Conservation (phyloP, 2,329 filamentous ascomycete species). For the Phyllosticta paracitricarpa region DNA sequence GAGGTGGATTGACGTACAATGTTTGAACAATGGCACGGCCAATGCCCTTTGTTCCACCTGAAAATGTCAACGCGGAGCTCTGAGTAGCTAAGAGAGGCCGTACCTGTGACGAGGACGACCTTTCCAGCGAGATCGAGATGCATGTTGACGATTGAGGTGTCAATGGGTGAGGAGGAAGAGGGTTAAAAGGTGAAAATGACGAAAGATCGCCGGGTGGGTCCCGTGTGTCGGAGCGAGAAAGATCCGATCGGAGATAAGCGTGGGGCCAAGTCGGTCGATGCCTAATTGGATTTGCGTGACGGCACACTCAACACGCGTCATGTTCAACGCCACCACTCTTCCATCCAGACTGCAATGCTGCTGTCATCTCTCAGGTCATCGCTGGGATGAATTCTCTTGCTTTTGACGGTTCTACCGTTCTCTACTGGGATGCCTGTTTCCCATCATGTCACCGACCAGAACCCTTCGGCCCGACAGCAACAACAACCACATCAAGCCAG, state of each 20-base stretch:
- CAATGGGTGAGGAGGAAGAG: not conserved
- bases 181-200: not conserved
- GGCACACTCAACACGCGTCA: not conserved
- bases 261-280: not conserved
- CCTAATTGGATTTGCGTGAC: not conserved
- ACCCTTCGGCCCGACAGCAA: not conserved
- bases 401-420: not conserved
- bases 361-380: not conserved
- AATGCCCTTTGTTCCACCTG: slow-evolving; percentile 25
- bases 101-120: slow-evolving; percentile 26
- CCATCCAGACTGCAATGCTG: too few species aligned
- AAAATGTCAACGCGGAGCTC: not conserved
- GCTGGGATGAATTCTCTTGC: not conserved
- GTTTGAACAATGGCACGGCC: slow-evolving; percentile 18
- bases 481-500: not conserved
- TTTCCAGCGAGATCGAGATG: slow-evolving; percentile 26
- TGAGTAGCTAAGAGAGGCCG: not conserved
- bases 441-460: not conserved
- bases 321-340: not conserved
- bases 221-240: not conserved
- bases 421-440: not conserved
- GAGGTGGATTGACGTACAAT: slow-evolving; percentile 11
- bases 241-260: not conserved
- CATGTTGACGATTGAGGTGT: slow-evolving; percentile 16
- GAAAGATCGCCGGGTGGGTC: not conserved